Evolutionary conservation across 257 asterid species (phyloP), one percentile per base, ranked within the genome.

Genomic region (Nyctanthes arbortristis): DNA sequence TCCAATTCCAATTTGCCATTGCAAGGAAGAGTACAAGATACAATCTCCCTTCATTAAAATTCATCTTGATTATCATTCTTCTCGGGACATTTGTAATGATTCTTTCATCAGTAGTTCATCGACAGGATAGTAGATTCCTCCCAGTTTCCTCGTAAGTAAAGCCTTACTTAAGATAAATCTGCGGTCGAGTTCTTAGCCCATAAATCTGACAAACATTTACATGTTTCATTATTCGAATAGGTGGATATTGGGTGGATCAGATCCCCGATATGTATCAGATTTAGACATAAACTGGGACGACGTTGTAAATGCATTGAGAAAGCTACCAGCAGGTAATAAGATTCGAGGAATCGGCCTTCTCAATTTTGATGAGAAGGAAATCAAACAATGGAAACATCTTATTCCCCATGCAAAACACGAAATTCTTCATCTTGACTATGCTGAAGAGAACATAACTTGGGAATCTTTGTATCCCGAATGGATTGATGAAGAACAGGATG

Each of bases 211-310:
- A n/a, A n/a, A n/a, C n/a, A n/a, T n/a, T n/a, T 84, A 90, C 86
- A 87, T 91, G 91, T 78, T 34, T 66, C 83, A 68, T 84, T 87
- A 85, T 80, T 77, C 87, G 71, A 77, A 74, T 85, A 85, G 91
- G 88, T 91, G 85, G 93, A 80, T 89, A 73, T 85, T 89, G 91
- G 85, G 92, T 1, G 79, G 37, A 0, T 65, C 81, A 3, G 96
- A 92, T 80, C 89, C 84, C 63, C 83, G 96, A 2, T 92, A 92
- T 58, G 4, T 71, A 29, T 86, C 98, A 0, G 36, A 84, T 81
- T 1, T 83, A 40, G 82, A 73, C 31, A 76, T 84, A 40, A 74
- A 78, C 25, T 85, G 89, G 93, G 78, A 80, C 10, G 87, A 82
- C 3, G 75, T 87, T 25, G 25, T 72, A 5, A 67, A 27, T 9